These are phyloP conservation scores for Rasamsonia emersonii DNA, from an alignment of 2,329 filamentous ascomycete genomes.

Conservation along the genomic window DNA sequence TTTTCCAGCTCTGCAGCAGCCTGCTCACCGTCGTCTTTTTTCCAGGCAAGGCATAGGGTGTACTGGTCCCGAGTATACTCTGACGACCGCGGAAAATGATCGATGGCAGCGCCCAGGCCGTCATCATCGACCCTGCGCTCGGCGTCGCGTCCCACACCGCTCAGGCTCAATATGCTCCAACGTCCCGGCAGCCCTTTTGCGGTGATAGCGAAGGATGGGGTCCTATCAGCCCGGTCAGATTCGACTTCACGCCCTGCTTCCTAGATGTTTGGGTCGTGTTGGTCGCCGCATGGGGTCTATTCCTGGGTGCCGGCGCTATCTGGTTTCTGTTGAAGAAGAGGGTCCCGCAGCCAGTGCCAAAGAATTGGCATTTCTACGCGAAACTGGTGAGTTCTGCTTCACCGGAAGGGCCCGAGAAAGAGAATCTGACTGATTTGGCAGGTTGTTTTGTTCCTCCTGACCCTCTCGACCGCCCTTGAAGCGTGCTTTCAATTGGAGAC, in stretches of 20 bases:
- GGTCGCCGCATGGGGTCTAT: conserved; percentile 69
- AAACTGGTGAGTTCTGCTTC: conserved; percentile 61
- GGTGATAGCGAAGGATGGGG: conserved; percentile 92
- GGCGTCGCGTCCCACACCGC: conserved; percentile 7
- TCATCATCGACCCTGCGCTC: conserved; percentile 13
- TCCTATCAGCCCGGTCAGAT: conserved; percentile 74
- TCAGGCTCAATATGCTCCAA: conserved; percentile 14
- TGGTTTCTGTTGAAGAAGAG: conserved; percentile 70
- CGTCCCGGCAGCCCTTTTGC: conserved; percentile 61
- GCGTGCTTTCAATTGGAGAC: conserved; percentile 65
- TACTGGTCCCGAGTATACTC: conserved; percentile 5
- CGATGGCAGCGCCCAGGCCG: conserved; percentile 14
- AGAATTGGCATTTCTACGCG: conserved; percentile 86
- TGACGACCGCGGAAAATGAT: conserved; percentile 16
- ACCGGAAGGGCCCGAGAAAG: not conserved
- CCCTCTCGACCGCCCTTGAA: conserved; percentile 62
- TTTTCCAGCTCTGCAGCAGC: too few relatives aligned
- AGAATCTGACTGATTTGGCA: conserved; percentile 19
- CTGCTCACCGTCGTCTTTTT: not conserved
- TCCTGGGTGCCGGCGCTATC: conserved; percentile 67
- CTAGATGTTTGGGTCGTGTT: conserved; percentile 79
- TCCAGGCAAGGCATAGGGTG: not conserved
- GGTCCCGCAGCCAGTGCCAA: conserved; percentile 57
- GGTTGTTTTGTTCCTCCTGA: conserved; percentile 58
- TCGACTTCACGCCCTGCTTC: conserved; percentile 96